A percentile compares a stretch with the other conserved stretches of the same genome.
Conservation (phyloP, 2,329 filamentous ascomycete species). For the Penicillium sp. region DNA sequence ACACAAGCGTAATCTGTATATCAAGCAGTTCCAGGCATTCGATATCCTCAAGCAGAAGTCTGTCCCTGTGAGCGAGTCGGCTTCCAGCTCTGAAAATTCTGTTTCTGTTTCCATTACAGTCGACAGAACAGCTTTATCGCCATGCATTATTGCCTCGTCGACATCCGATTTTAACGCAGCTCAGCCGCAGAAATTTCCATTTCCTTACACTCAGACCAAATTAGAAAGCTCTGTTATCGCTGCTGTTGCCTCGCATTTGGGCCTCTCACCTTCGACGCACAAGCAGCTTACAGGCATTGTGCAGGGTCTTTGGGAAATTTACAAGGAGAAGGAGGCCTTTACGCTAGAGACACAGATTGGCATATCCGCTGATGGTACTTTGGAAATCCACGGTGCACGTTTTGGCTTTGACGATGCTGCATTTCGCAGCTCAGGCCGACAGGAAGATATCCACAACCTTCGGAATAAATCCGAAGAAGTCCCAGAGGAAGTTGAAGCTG, state of each 20-base stretch:
- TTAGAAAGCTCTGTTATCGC: constrained; percentile 46
- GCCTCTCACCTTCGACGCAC: constrained; percentile 50
- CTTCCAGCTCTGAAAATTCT: constrained; percentile 39
- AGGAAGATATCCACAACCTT: constrained; percentile 59
- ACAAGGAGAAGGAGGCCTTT: constrained; percentile 64
- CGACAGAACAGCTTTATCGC: constrained; percentile 60
- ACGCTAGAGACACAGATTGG: constrained; percentile 55
- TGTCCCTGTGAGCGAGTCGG: constrained; percentile 44
- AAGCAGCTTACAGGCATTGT: constrained; percentile 52
- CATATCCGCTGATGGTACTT: constrained; percentile 37
- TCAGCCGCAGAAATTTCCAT: constrained; percentile 57
- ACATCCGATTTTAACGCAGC: constrained; percentile 46
- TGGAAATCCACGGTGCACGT: constrained; percentile 55
- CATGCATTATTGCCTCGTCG: constrained; percentile 63
- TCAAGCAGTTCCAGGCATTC: constrained; percentile 54
- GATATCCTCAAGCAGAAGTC: constrained; percentile 55
- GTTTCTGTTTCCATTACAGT: constrained; percentile 61
- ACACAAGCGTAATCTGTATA: constrained; percentile 49
- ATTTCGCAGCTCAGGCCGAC: constrained; percentile 60
- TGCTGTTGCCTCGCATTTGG: constrained; percentile 48
- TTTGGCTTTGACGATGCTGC: constrained; percentile 71
- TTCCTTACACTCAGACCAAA: constrained; percentile 55
- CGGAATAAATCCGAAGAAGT: constrained; percentile 54
- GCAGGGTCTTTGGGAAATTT: constrained; percentile 56
- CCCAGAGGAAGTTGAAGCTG: constrained; percentile 59